These are phyloP conservation scores for Corrigiola litoralis DNA, from an alignment of 179 eudicot genomes.

Conservation along the genomic window DNA sequence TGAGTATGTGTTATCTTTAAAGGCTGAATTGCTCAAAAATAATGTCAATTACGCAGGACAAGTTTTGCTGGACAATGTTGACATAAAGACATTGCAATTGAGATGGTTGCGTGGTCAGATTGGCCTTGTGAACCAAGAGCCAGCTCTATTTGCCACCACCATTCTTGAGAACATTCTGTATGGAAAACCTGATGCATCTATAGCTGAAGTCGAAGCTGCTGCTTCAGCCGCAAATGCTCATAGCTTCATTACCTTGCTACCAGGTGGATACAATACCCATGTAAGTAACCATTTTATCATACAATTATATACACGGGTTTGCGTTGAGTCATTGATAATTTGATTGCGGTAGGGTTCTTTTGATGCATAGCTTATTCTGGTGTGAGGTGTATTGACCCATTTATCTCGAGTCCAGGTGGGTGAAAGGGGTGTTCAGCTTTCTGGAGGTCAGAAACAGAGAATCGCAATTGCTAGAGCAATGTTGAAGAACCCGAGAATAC, in stretches of 20 bases:
- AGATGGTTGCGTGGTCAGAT: slow-evolving; percentile 85
- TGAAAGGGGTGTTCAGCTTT: slow-evolving; percentile 95
- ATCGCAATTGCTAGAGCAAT: slow-evolving; percentile 97
- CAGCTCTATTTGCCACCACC: slow-evolving; percentile 94
- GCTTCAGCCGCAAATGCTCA: slow-evolving; percentile 95
- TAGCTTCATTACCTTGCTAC: slow-evolving; percentile 86
- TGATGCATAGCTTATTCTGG: not conserved
- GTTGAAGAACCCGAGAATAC: slow-evolving; percentile 94
- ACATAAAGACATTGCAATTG: slow-evolving; percentile 73
- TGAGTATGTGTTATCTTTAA: not conserved
- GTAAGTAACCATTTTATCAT: slow-evolving; percentile 28
- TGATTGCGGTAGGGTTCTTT: not conserved
- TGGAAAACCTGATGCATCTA: slow-evolving; percentile 87
- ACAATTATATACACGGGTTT: not conserved
- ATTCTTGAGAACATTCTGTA: slow-evolving; percentile 91
- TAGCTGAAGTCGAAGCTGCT: slow-evolving; percentile 90
- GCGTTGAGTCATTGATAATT: not conserved
- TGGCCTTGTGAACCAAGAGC: slow-evolving; percentile 96
- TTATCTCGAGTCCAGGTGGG: slow-evolving; percentile 55
- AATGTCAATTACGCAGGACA: slow-evolving; percentile 44
- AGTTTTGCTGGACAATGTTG: slow-evolving; percentile 78
- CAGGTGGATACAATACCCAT: slow-evolving; percentile 94
- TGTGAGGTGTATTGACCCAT: not conserved
- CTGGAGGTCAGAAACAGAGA: slow-evolving; percentile 97
- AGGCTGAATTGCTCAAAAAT: slow-evolving; percentile 1